These are phyloP conservation scores for Seiridium cupressi DNA, from an alignment of 2,329 filamentous ascomycete species.

Conservation along the genomic window DNA sequence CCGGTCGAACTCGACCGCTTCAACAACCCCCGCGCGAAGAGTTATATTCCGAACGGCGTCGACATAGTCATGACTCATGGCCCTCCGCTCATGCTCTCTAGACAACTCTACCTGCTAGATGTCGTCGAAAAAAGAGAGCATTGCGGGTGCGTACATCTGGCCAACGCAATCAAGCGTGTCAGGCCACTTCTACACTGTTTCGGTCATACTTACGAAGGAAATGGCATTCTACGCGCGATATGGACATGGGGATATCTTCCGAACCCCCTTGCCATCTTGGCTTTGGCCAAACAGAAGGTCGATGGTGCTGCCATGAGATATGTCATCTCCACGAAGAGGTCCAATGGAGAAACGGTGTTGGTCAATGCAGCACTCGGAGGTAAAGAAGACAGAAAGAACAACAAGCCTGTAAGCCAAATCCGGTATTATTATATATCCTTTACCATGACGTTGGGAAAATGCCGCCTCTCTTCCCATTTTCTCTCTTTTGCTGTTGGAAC, in stretches of 20 bases:
- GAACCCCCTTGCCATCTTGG: neutral
- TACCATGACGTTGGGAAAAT: too few relatives aligned
- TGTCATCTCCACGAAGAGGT: neutral
- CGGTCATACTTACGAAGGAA: constrained; percentile 60
- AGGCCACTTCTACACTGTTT: constrained; percentile 58
- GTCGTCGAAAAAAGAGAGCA: constrained; percentile 14
- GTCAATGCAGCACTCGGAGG: neutral
- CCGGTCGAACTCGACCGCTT: constrained; percentile 23
- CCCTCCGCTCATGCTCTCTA: constrained; percentile 25
- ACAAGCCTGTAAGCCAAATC: too few relatives aligned
- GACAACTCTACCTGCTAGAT: neutral
- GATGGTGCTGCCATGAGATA: neutral
- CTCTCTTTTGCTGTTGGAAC: too few relatives aligned
- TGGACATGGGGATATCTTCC: constrained; percentile 24
- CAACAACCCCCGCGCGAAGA: constrained; percentile 12
- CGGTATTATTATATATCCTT: too few relatives aligned
- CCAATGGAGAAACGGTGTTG: neutral
- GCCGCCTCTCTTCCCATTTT: too few relatives aligned
- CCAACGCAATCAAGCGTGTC: constrained; percentile 46
- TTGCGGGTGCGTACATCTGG: constrained; percentile 51
- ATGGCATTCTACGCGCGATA: constrained; percentile 38
- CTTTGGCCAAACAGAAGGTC: neutral
- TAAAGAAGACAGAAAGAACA: too few relatives aligned
- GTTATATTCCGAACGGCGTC: constrained; percentile 20
- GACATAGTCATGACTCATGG: constrained; percentile 39